Conservation (phyloP, 2,329 filamentous ascomycete genomes). For the Scytalidium sp. region DNA sequence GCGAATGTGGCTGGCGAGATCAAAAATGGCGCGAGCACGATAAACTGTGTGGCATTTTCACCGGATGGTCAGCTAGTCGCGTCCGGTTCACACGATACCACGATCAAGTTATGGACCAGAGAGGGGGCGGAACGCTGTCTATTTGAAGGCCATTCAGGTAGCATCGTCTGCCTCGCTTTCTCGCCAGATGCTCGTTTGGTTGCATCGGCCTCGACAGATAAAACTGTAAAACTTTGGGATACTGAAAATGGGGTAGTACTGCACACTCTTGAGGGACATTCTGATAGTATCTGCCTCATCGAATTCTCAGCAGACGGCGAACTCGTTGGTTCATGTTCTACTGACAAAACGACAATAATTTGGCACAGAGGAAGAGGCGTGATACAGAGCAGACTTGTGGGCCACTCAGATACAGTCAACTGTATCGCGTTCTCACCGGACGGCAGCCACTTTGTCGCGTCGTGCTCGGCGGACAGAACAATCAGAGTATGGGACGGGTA, state of each 20-base stretch:
- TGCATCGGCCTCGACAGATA: slow-evolving; percentile 4
- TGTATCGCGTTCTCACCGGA: slow-evolving; percentile 9
- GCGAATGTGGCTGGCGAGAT: too few species aligned
- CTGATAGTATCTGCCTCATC: neutral
- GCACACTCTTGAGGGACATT: slow-evolving; percentile 8
- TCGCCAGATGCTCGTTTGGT: neutral
- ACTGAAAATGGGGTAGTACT: neutral
- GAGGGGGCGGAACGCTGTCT: too few species aligned
- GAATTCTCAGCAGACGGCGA: neutral
- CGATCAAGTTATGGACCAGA: slow-evolving; percentile 6
- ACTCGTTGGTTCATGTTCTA: neutral
- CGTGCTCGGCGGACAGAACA: slow-evolving; percentile 1
- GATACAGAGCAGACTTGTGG: neutral
- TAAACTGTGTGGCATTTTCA: too few species aligned
- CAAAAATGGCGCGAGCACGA: too few species aligned
- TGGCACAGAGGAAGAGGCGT: neutral
- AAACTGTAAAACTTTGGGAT: slow-evolving; percentile 5
- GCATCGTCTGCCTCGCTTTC: too few species aligned
- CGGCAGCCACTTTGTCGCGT: slow-evolving; percentile 1
- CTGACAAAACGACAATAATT: neutral
- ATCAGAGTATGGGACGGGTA: slow-evolving; percentile 2
- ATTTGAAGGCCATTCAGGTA: neutral
- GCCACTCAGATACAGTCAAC: neutral
- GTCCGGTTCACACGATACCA: slow-evolving; percentile 7
- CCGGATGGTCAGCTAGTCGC: slow-evolving; percentile 1